These are phyloP conservation scores for Ceratocystis variospora DNA, from an alignment of 2,329 filamentous ascomycete species.

Conservation along the genomic window DNA sequence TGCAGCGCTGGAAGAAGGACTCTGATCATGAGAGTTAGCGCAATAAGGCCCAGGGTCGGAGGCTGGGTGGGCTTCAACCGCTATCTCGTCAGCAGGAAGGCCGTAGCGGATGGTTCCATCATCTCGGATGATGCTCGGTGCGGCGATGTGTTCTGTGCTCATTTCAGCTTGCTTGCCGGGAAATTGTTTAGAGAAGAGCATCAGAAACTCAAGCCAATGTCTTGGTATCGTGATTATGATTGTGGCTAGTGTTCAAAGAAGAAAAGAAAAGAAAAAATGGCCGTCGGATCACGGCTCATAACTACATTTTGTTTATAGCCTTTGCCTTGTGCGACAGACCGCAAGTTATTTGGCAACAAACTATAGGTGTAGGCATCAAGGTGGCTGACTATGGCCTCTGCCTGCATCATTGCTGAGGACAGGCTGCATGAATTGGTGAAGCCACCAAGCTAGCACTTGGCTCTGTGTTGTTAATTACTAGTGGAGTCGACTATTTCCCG, in stretches of 20 bases:
- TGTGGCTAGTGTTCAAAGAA: neutral
- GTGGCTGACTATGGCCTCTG: neutral
- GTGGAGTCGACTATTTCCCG: neutral
- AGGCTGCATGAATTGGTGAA: neutral
- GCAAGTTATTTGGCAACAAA: neutral
- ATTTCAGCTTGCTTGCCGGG: neutral
- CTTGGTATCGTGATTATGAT: neutral
- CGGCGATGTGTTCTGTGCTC: neutral
- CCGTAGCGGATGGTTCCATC: neutral
- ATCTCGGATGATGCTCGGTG: neutral
- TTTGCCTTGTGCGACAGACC: conserved; percentile 1
- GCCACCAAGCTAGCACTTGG: neutral
- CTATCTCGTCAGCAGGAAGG: neutral
- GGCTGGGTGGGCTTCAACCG: neutral
- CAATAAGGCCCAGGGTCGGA: neutral
- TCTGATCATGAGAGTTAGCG: neutral
- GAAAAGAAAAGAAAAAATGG: neutral
- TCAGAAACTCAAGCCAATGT: neutral
- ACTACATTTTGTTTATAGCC: neutral
- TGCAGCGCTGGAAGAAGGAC: neutral
- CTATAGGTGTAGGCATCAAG: neutral
- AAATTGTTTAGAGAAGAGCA: neutral
- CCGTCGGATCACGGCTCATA: neutral
- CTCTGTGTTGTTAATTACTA: neutral
- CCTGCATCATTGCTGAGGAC: neutral